These are phyloP conservation scores for Neurospora sp. DNA, from an alignment of 2,329 filamentous ascomycete genomes.

Conservation along the genomic window DNA sequence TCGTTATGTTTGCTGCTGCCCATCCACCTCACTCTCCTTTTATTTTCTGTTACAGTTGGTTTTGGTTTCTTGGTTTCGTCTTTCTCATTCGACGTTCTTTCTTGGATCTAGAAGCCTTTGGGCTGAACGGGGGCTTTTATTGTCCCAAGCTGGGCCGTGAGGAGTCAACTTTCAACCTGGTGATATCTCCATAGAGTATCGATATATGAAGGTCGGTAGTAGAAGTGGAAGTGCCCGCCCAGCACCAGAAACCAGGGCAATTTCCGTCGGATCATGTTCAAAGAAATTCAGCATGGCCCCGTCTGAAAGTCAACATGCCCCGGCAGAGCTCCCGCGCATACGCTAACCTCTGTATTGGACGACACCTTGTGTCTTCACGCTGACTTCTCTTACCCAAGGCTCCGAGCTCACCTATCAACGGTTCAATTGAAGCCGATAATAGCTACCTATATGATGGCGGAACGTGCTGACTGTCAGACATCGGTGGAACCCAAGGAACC, in stretches of 20 bases:
- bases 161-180: background rate
- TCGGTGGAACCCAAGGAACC: background rate
- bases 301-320: background rate
- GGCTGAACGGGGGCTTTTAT: background rate
- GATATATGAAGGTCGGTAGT: background rate
- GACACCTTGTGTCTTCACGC: background rate
- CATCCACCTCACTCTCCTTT: background rate
- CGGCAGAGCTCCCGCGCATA: background rate
- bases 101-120: background rate
- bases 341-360: background rate
- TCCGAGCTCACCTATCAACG: background rate
- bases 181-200: background rate
- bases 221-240: background rate
- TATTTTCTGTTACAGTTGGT: background rate
- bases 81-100: background rate
- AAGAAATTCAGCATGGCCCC: background rate
- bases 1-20: constrained; percentile 5
- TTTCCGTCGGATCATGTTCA: background rate
- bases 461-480: background rate
- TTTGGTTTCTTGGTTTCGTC: background rate
- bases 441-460: background rate
- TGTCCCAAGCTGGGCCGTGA: background rate
- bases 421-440: background rate
- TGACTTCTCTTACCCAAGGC: background rate
- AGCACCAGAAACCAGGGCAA: background rate